Percentiles rank a stretch among this genome's conserved stretches.
These are phyloP conservation scores for Yamagishiella unicocca DNA, from an alignment of 139 green algal species.

Conservation along the genomic window DNA sequence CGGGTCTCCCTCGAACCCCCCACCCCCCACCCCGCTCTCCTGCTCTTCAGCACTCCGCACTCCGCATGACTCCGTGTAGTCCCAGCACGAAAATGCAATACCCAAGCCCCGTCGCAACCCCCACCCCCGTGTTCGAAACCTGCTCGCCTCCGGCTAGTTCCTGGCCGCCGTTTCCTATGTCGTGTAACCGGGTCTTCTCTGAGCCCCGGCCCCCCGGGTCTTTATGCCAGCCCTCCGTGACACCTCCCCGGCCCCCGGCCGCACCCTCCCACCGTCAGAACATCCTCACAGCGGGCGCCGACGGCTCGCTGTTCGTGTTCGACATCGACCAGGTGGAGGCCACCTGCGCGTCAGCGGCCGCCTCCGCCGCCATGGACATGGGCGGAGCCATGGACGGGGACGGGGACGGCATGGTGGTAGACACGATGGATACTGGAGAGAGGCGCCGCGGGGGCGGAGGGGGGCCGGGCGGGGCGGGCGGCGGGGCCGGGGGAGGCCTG, in stretches of 20 bases:
- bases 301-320: conserved; percentile 47
- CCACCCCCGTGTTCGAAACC: no score
- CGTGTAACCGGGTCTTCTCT: no score
- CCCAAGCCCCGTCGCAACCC: not conserved
- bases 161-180: no score
- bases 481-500: not conserved
- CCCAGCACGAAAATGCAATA: no score
- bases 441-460: not conserved
- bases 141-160: no score
- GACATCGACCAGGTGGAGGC: conserved; percentile 37
- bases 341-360: not conserved
- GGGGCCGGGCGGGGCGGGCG: not conserved
- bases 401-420: not conserved
- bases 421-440: conserved; percentile 4
- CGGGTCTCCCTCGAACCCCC: no score
- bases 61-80: no score
- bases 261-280: not conserved
- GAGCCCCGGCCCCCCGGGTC: not conserved
- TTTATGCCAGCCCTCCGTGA: not conserved
- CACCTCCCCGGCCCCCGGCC: not conserved
- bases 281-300: conserved; percentile 46
- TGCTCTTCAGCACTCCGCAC: no score
- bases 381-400: not conserved
- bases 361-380: not conserved
- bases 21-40: no score